Base-by-base conservation (phyloP, 2,329 filamentous ascomycete species). In the Grosmannia clavigera region DNA sequence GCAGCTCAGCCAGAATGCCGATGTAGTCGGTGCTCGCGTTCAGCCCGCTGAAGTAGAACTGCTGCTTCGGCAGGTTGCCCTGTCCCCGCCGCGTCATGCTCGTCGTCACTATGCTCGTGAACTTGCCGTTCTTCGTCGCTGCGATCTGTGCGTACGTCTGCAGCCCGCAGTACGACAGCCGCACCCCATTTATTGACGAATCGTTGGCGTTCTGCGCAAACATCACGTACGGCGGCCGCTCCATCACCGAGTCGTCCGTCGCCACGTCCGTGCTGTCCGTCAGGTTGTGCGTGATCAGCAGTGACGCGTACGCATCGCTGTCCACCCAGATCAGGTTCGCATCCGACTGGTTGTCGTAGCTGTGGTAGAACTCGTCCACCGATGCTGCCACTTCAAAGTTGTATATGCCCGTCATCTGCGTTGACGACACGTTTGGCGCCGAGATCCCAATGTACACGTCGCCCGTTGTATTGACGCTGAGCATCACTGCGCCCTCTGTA, bases 301-400 rank as follows among this genome's bases (percentile, higher is more conserved):
- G 76, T 2, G 90, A 88, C 2, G 90, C 86, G 35, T 79, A 81
- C 52, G 83, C 85, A 71, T 97, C 94, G 29, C 89, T 90, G 68
- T 97, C 94, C 58, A 96, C 83, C 73, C 92, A 87, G 66, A 84
- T 81, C 9, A 96, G 76, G 64, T 86, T 81, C 0, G 82, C 75
- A 25, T 76, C 69, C 1, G 71, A 67, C 14, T 75, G 70, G 63
- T 79, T 72, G 64, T 83, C 75, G 66, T 82, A 88, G 43, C 74
- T 78, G 72, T 95, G 87, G 69, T 89, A 96, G 62, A 80, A 87
- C 1, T 76, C 81, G 66, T 95, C 87, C n/a, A 86, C 84, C 1
- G 92, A 96, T 5, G 83, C 88, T 1, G 90, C 90, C 27, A 99
- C 75, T 67, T 95, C 80, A 66, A 92, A 92, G 62, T 85, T 88